A percentile compares a stretch with the other conserved stretches of the same genome.
phyloP scores from a whole-genome alignment of 2,329 filamentous ascomycete species.

The Chaetothyriales sp. region DNA sequence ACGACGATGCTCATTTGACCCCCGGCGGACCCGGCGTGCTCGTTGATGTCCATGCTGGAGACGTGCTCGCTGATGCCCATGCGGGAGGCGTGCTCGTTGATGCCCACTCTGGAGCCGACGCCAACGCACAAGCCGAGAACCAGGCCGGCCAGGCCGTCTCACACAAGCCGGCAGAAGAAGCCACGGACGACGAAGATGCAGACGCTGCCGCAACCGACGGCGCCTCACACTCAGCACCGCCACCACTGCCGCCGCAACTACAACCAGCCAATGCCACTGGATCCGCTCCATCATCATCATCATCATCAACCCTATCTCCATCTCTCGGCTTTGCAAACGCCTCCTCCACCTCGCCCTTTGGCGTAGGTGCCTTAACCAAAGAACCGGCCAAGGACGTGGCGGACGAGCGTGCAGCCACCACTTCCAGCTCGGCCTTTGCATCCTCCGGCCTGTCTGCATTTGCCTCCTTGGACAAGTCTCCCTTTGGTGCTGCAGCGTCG shows the following conservation, averaged over 20 bases:
- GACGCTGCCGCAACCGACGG: neutral
- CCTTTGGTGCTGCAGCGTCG: conserved; percentile 41
- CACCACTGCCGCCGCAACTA: neutral
- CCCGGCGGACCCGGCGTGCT: conserved; percentile 17
- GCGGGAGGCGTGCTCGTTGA: conserved; percentile 14
- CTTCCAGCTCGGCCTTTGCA: conserved; percentile 51
- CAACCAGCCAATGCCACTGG: neutral
- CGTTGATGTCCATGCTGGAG: conserved; percentile 1
- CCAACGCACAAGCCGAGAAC: conserved; percentile 7
- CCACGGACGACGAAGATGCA: too few species aligned
- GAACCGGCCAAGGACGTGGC: conserved; percentile 18
- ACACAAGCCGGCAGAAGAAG: neutral
- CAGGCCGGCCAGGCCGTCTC: conserved; percentile 2
- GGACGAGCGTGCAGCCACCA: conserved; percentile 37
- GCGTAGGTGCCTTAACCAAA: conserved; percentile 22
- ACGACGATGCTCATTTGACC: conserved; percentile 13
- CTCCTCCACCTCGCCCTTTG: conserved; percentile 31
- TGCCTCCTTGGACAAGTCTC: conserved; percentile 46
- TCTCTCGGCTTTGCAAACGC: conserved; percentile 29
- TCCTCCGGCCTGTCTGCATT: conserved; percentile 56
- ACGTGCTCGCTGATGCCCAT: too few species aligned
- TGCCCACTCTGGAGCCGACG: neutral
- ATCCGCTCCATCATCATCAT: neutral
- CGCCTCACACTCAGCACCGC: neutral
- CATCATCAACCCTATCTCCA: conserved; percentile 3